Base-by-base conservation (phyloP, 2,329 filamentous ascomycete species). In the Aureobasidium sp. region DNA sequence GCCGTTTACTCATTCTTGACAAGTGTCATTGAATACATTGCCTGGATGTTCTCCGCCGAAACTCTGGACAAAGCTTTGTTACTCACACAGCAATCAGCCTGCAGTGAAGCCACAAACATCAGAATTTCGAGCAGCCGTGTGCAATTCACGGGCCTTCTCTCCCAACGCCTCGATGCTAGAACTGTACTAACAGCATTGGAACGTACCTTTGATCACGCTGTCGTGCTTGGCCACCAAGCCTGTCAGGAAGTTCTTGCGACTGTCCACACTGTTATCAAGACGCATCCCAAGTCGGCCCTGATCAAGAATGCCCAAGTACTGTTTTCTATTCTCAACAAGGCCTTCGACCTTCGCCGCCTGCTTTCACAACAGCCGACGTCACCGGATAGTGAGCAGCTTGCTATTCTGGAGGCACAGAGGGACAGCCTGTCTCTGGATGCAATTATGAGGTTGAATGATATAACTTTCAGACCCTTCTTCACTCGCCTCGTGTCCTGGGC, bases 371-470 rank as follows among this genome's bases (percentile, higher is more conserved):
- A 78, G 39, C 67, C 87, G 5, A 69, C 74, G 17, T 73, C 76
- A 37, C 74, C 89, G 11, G 88, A 95, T 65, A 71, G 60, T 1
- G 62, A 60, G 32, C 57, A 59, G 12, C 53, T 63, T 7, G 60
- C 60, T 1, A 56, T 56, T 6, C 55, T 63, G 7, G 62, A 58
- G 17, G 45, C 27, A 88, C 59, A 85, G 88, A 64, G 79, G 85
- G 8, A 81, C 86, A 11, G 81, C 6, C 24, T 56, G 17, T 42
- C 84, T 0, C 79, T 98, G 55, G 87, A 89, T 69, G 93, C 96
- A 83, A 86, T 95, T 51, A 89, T 95, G 74, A 97, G 97, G 75
- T 80, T 98, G 57, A 97, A 96, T 70, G 93, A 98, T 66, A 84
- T 86, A 1, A 83, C 86, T 0, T 98, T 98, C 81, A 80, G 90